Base-by-base conservation (phyloP, 768 basidiomycete species). In the Gymnopilus junonius region DNA sequence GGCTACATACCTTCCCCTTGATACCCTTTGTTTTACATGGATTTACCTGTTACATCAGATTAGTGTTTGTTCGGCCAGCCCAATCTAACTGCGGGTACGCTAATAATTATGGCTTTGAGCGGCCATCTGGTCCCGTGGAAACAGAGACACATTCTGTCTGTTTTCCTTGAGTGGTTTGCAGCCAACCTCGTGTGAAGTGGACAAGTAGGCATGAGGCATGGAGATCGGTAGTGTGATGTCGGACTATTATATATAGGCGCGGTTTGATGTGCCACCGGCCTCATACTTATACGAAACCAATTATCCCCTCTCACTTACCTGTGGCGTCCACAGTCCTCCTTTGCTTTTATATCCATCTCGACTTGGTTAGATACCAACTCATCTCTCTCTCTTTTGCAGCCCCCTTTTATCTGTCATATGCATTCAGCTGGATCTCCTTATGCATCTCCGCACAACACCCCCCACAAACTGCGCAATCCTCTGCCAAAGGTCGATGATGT, bases 1-100 rank as follows among this genome's bases (percentile, higher is more conserved):
- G 61, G 64, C 59, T 68, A 65, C 69, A 72, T 68, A 72, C 71
- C 69, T 68, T 65, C 58, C 63, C 68, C 64, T 69, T 70, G 71
- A 72, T 72, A 72, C 68, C 67, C 69, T 65, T 31, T 59, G 42
- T 48, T 62, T 53, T 42, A 60, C 61, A 63, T 53, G 70, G 67
- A 69, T 68, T 58, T 59, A 60, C 61, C 45, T 68, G 66, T 63
- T 72, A 62, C 65, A 64, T 67, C 69, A 67, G 62, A 66, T 64
- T 59, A 60, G 57, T 60, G 58, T 65, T 63, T 58, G 62, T 62
- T 61, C 40, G 54, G 40, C 56, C 59, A 53, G 32, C 46, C 58
- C 39, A 55, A 42, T n/a, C 40, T 42, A 42, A 42, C 17, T 20
- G 40, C n/a, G 40, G 17, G 17, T 53, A 42, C 59, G 54, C 55